These are phyloP conservation scores for Solanum dulcamara DNA, from an alignment of 257 asterid species.

Conservation along the genomic window DNA sequence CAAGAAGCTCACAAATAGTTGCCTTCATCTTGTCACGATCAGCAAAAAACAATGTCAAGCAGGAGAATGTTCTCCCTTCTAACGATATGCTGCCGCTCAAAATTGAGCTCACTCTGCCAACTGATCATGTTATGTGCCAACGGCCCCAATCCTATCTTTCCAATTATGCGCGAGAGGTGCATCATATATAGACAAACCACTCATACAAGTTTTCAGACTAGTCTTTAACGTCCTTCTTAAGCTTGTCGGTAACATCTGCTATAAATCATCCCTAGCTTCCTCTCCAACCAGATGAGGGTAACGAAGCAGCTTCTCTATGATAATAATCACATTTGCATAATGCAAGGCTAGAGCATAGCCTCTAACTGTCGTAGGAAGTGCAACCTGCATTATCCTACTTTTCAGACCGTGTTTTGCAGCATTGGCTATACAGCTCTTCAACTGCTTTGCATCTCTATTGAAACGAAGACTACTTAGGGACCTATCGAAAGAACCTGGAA, in stretches of 20 bases:
- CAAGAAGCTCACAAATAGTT: slow-evolving; percentile 59
- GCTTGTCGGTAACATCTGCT: slow-evolving; percentile 82
- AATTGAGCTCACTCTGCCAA: slow-evolving; percentile 85
- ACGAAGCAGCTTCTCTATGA: slow-evolving; percentile 58
- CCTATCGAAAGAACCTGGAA: slow-evolving; percentile 8
- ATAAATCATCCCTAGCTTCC: slow-evolving; percentile 85
- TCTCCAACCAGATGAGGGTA: slow-evolving; percentile 88
- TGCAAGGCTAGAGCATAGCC: slow-evolving; percentile 81
- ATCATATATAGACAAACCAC: slow-evolving; percentile 58
- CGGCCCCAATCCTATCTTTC: slow-evolving; percentile 60
- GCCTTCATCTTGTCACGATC: slow-evolving; percentile 62
- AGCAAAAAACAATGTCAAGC: slow-evolving; percentile 70
- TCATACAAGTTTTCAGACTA: slow-evolving; percentile 38
- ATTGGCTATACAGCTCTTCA: not conserved
- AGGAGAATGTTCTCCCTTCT: slow-evolving; percentile 57
- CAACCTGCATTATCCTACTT: slow-evolving; percentile 24
- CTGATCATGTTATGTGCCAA: slow-evolving; percentile 83
- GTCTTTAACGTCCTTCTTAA: slow-evolving; percentile 47
- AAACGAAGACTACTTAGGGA: slow-evolving; percentile 10
- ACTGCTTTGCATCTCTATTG: slow-evolving; percentile 9
- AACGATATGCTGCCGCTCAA: slow-evolving; percentile 69
- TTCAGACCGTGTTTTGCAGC: slow-evolving; percentile 22
- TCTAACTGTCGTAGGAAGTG: slow-evolving; percentile 57
- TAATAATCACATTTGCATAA: slow-evolving; percentile 67
- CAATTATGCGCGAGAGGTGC: slow-evolving; percentile 80